Evolutionary conservation across 345 rosid species (phyloP), one percentile per base, ranked within the genome.

Genomic region (Abelmoschus esculentus): DNA sequence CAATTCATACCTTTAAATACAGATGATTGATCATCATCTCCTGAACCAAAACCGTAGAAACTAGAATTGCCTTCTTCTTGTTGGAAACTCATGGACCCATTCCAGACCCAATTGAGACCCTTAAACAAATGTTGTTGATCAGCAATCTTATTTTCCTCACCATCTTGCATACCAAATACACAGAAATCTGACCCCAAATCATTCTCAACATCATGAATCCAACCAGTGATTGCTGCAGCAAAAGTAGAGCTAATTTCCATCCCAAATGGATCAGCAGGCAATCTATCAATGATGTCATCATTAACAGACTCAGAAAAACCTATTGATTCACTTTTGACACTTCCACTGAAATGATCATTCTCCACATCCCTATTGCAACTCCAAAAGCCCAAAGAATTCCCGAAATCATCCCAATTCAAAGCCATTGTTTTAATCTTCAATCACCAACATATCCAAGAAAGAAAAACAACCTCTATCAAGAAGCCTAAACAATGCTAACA

Each of bases 341-440:
- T 61, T 42, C 77, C 59, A 70, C 49, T 47, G 7, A 17, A 50
- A 61, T 34, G 61, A 32, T 46, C 19, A 28, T 61, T 70, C 68
- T 72, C 75, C 64, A 46, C 18, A 65, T 75, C 78, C 78, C 67
- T 47, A 13, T 74, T 75, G 47, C 75, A 64, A 18, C 74, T 18
- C 61, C 69, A 57, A 46, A 70, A 66, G 44, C 74, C 36, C 74
- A 62, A 61, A 2, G 64, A 60, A 38, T 40, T 40, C 14, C 47
- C 67, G 47, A 32, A 67, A 28, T 17, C 36, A 34, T 47, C 75
- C 46, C 72, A 58, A 62, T 73, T 55, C 72, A 72, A 29, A 65
- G 54, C 72, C 73, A 73, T 70, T 53, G 7, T 40, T 63, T 44
- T 50, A 10, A 26, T 61, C 49, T 19, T 17, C 9, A 53, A 40